Base-by-base conservation (phyloP, 2,329 filamentous ascomycete species). In the Penicillium paneum region DNA sequence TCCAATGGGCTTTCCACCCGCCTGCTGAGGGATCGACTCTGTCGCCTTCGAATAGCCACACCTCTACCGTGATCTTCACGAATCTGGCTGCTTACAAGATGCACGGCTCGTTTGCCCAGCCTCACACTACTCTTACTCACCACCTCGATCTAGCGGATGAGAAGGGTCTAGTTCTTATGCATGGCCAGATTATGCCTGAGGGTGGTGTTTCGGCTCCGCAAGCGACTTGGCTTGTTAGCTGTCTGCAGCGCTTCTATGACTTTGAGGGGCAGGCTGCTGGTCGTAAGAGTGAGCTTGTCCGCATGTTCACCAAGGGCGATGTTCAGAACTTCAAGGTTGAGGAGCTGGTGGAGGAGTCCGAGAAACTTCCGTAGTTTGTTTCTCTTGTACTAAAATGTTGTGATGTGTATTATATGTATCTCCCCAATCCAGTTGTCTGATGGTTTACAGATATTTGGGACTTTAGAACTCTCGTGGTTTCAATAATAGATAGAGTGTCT, bases 1-100 rank as follows among this genome's bases (percentile, higher is more conserved):
- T 99, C 58, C 93, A 99, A 75, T 99, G 95, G 91, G 89, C 89
- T 0, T 97, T 96, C 74, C 92, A 96, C 56, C 81, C 85, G 0
- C 78, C 80, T 3, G 75, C 80, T 2, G 67, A 66, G 19, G 57
- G 64, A 6, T 61, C 67, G 1, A 55, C 62, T 17, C 45, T 61
- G 6, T 52, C 66, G 5, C 82, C 76, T 31, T 76, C 74, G 21
- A 77, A 77, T 53, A 82, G 80, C 17, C 76, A 81, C 56, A 87
- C 85, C 3, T 84, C 83, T 55, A 90, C 88, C 0, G 87, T 97
- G 6, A 85, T 99, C 32, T 97, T 99, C 76, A 99, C 94, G 0
- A 89, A 94, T 68, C 81, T 99, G 31, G 93, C 90, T 15, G 91
- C 97, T 71, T 99, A 89, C 78, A 97, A 97, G 79, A 77, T 90